Conservation (phyloP, 352 stramenopile species). For the Phytopythium boreale region DNA sequence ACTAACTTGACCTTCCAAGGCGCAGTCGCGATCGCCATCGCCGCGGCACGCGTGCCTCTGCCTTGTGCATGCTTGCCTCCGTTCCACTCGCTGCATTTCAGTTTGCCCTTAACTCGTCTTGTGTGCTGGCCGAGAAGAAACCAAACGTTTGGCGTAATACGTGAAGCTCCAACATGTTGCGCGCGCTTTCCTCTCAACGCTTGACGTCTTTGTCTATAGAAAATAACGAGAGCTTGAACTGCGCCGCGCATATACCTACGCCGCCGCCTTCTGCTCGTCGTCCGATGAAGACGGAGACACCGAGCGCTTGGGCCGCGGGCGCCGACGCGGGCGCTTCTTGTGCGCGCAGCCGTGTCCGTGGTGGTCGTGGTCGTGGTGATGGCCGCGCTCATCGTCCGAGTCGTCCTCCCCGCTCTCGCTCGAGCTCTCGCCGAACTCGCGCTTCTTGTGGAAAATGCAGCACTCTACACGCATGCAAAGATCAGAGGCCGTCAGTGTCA, state of each 20-base stretch:
- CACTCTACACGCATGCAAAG: constrained; percentile 53
- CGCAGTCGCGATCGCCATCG: neutral
- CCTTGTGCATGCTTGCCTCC: neutral
- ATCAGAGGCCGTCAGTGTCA: too few relatives aligned
- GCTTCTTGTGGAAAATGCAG: constrained; percentile 94
- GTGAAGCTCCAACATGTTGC: neutral
- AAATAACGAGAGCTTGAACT: neutral
- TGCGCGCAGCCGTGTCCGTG: constrained; percentile 29
- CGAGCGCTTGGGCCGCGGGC: constrained; percentile 20
- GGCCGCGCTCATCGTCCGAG: constrained; percentile 22
- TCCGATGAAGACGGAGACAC: constrained; percentile 33
- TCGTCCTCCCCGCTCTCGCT: constrained; percentile 86
- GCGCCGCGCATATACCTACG: neutral
- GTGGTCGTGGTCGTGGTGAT: constrained; percentile 17
- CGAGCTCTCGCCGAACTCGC: constrained; percentile 89
- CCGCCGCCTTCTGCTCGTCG: constrained; percentile 26
- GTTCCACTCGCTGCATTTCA: neutral
- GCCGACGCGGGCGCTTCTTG: constrained; percentile 23
- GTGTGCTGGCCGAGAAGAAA: neutral
- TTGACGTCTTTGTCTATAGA: neutral
- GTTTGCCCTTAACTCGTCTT: neutral
- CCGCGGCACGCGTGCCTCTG: neutral
- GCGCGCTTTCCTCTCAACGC: neutral
- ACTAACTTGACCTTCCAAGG: constrained; percentile 3
- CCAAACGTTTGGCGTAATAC: neutral